Percentiles rank a stretch among this genome's conserved stretches.
Conservation (phyloP, 164 flowering plant genomes). For the Piper betle region DNA sequence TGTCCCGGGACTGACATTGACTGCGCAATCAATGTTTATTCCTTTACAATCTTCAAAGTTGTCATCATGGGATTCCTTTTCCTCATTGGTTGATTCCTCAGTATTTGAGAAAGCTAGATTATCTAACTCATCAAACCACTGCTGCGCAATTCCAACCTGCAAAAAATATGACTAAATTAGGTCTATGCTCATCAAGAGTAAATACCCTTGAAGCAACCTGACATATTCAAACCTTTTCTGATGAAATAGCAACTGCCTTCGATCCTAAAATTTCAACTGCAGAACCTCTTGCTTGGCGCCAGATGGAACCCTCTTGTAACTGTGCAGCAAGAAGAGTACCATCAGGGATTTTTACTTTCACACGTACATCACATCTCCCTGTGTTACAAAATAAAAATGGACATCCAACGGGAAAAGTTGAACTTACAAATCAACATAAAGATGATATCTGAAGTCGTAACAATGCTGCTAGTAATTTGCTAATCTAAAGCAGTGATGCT, state of each 20-base stretch:
- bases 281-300: conserved; percentile 88
- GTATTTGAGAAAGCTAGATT: conserved; percentile 36
- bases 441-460: background rate
- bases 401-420: background rate
- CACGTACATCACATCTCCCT: conserved; percentile 53
- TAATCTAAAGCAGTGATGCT: background rate
- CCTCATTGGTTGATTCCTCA: conserved; percentile 27
- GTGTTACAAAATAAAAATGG: conserved; percentile 6
- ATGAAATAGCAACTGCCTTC: conserved; percentile 22
- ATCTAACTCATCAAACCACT: conserved; percentile 90
- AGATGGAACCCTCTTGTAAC: conserved; percentile 58
- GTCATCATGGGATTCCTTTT: conserved; percentile 11
- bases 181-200: conserved; percentile 1
- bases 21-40: conserved; percentile 37
- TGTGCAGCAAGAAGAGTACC: conserved; percentile 65
- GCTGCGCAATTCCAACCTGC: conserved; percentile 86
- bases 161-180: conserved; percentile 1
- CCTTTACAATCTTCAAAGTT: conserved; percentile 20
- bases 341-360: conserved; percentile 47
- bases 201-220: background rate
- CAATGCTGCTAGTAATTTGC: background rate
- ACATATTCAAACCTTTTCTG: conserved; percentile 38
- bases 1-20: conserved; percentile 76
- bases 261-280: conserved; percentile 43
- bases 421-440: background rate